Base-by-base conservation (phyloP, 768 basidiomycete genomes). In the Auricularia heimuer region DNA sequence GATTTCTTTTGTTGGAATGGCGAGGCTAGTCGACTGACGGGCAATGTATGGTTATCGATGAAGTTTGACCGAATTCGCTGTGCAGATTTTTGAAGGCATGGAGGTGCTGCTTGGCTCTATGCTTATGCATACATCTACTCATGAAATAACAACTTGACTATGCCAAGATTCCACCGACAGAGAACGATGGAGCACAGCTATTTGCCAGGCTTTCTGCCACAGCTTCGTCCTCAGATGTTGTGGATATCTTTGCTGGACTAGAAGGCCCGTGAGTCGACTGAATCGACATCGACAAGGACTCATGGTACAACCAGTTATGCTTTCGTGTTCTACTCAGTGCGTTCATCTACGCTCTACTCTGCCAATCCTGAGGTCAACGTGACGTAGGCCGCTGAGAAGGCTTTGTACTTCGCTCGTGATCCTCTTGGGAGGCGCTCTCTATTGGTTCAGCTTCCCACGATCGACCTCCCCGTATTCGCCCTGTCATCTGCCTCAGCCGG, bases 371-470 rank as follows among this genome's bases (percentile, higher is more conserved):
- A 61, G 65, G 2, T 2, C 24, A 58, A n/a, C n/a, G 34, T 64
- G 44, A 47, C 11, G 3, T 37, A 39, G n/a, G 29, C 39, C 24
- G 60, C 63, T 44, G 51, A 65, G 45, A 1, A 64, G 79, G 7
- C 72, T 76, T 69, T 96, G 8, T 90, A 84, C 75, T 93, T 88
- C 70, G 88, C 81, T 16, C 81, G 92, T 63, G 93, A 96, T 74
- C 91, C 92, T 3, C 81, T 94, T 2, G 93, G 93, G 6, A 82
- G 93, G 44, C 82, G 94, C 60, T 94, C 93, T n/a, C 79, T 96
- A 6, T 77, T 96, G 6, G 77, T 91, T 37, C 89, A 89, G 65
- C 77, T 74, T 65, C 88, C 88, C 35, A 81, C 80, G 14, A 45
- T 67, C 1, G 62, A 63, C 18, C 75, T 75, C 3, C 85, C 88